Base-by-base conservation (phyloP, 345 rosid genomes). In the Fremontodendron californicum region DNA sequence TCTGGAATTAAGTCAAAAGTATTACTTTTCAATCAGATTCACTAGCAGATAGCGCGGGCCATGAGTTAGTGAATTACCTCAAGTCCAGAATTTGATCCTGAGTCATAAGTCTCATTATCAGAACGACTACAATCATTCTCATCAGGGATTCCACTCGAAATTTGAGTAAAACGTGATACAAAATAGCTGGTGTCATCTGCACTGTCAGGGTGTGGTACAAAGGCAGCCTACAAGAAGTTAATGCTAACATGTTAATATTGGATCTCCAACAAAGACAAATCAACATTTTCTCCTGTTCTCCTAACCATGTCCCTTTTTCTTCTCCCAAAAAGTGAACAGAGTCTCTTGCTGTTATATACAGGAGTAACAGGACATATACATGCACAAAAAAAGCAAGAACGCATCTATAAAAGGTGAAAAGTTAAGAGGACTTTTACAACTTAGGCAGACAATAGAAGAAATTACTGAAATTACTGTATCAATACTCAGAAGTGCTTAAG, bases 131-230 rank as follows among this genome's bases (percentile, higher is more conserved):
- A 62, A 64, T 81, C 81, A 73, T 77, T 83, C 71, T 89, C 87
- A 65, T 84, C 86, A 11, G 54, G 82, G 71, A 78, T 42, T 48
- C 84, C 79, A 52, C 70, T n/a, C n/a, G 89, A 79, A 55, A 79
- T 42, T 73, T 79, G 85, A 81, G 83, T 52, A 75, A 84, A 88
- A 35, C 97, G 87, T 61, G 94, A 85, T 60, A 90, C 85, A 80
- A 92, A 92, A 80, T 92, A 92, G 83, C 97, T 89, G 19, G 97
- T 89, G 89, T 92, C 97, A 75, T 84, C 89, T 52, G 85, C 86
- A 84, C 85, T 77, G 66, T 90, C 92, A 23, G 90, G 90, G 39
- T 82, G 83, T 0, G 97, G 97, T 58, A 92, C 91, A 88, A 90
- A 92, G 37, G 88, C 92, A 81, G 97, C 94, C 97, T 92, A 45